Evolutionary conservation across 1,284 basidiomycete genomes (phyloP).

Genomic region (Ustilago nuda): DNA sequence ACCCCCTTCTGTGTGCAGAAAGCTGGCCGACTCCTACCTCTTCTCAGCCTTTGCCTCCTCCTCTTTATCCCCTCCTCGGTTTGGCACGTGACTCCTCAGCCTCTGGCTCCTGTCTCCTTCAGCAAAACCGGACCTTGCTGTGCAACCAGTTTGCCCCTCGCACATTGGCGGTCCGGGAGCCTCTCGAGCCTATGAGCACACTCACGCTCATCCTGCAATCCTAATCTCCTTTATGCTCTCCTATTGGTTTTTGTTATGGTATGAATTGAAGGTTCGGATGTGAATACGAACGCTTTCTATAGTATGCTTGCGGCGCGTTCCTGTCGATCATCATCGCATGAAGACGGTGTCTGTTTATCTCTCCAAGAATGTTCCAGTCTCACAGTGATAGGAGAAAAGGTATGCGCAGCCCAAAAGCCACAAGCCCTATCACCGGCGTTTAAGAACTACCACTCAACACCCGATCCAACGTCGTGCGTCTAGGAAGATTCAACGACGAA

Average conservation of each 20-base stretch:
- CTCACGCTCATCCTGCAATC: too few species aligned
- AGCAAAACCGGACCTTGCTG: slow-evolving; percentile 9
- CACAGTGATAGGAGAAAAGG: neutral
- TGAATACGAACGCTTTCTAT: neutral
- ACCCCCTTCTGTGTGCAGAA: neutral
- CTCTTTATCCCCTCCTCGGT: neutral
- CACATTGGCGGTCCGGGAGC: too few species aligned
- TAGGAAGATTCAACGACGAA: neutral
- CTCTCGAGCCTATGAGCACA: too few species aligned
- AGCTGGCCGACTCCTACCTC: neutral
- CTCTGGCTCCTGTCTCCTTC: neutral
- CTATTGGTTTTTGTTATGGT: too few species aligned
- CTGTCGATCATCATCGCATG: neutral
- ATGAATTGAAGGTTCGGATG: neutral
- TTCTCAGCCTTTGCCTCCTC: neutral
- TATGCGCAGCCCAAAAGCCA: neutral
- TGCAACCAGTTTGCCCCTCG: neutral
- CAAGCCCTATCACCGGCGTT: neutral
- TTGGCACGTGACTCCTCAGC: neutral
- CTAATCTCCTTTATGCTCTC: too few species aligned
- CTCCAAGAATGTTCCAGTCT: neutral
- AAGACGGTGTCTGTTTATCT: neutral
- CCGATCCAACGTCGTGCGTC: neutral
- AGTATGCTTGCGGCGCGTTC: neutral
- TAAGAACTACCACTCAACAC: neutral